phyloP scores from a whole-genome alignment of 257 asterid species.

The Salvia miltiorrhiza region DNA sequence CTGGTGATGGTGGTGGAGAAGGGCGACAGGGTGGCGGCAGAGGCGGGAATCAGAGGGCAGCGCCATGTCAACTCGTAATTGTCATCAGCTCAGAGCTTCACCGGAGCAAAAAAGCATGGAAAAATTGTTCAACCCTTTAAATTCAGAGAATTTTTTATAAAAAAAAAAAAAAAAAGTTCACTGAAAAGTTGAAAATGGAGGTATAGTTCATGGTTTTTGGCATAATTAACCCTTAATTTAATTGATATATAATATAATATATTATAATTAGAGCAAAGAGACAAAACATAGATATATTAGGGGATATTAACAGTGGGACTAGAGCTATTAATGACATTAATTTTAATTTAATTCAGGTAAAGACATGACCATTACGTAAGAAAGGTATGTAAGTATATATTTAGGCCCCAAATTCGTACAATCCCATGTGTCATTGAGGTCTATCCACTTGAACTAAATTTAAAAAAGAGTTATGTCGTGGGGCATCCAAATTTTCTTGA shows the following conservation, averaged over 20 bases:
- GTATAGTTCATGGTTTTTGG: too few species aligned
- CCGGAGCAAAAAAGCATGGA: too few species aligned
- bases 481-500: conserved; percentile 18
- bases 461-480: conserved; percentile 19
- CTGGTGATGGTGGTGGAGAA: too few species aligned
- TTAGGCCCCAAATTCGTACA: conserved; percentile 20
- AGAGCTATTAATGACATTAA: conserved; percentile 6
- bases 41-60: too few species aligned
- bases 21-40: too few species aligned
- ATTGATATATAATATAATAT: not conserved
- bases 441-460: conserved; percentile 18
- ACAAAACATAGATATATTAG: conserved; percentile 10
- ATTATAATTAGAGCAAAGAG: conserved; percentile 1
- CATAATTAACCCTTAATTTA: too few species aligned
- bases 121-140: too few species aligned
- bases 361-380: conserved; percentile 18
- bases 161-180: too few species aligned
- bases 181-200: too few species aligned
- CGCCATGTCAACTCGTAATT: too few species aligned
- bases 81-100: too few species aligned
- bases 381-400: conserved; percentile 14
- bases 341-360: conserved; percentile 1
- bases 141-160: too few species aligned
- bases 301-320: conserved; percentile 8
- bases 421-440: conserved; percentile 19